Evolutionary conservation across 768 basidiomycete species (phyloP).

Genomic region (Suillus subalutaceus): DNA sequence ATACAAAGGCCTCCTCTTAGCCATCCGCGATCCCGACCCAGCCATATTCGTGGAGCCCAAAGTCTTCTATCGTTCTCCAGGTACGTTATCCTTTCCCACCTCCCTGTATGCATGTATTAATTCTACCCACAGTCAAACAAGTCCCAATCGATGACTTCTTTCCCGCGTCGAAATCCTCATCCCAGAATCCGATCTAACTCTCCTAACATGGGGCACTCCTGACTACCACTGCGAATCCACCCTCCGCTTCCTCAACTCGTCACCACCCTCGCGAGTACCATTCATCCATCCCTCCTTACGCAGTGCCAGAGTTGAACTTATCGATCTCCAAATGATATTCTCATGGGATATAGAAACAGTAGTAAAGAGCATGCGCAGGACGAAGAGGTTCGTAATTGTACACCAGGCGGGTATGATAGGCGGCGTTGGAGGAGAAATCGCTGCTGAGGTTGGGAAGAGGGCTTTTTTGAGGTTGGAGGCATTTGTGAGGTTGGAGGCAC

Average conservation of each 20-base stretch:
- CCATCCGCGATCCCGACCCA: constrained; percentile 57
- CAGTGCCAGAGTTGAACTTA: constrained; percentile 78
- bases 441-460: constrained; percentile 86
- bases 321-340: constrained; percentile 86
- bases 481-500: constrained; percentile 87
- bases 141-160: constrained; percentile 90
- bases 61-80: constrained; percentile 87
- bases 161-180: constrained; percentile 75
- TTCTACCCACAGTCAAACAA: constrained; percentile 68
- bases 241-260: constrained; percentile 68
- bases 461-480: constrained; percentile 85
- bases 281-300: constrained; percentile 69
- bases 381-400: constrained; percentile 84
- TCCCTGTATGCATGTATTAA: constrained; percentile 4
- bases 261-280: constrained; percentile 60
- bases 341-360: constrained; percentile 88
- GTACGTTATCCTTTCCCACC: constrained; percentile 35
- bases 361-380: constrained; percentile 80
- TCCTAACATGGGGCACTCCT: constrained; percentile 93
- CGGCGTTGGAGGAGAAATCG: constrained; percentile 89
- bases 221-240: constrained; percentile 89
- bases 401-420: constrained; percentile 91
- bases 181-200: constrained; percentile 78
- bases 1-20: constrained; percentile 80
- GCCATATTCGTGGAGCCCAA: constrained; percentile 96